A percentile compares a stretch with the other conserved stretches of the same genome.
phyloP scores from a whole-genome alignment of 495 filamentous ascomycete genomes.

The Podospora tetraspora region DNA sequence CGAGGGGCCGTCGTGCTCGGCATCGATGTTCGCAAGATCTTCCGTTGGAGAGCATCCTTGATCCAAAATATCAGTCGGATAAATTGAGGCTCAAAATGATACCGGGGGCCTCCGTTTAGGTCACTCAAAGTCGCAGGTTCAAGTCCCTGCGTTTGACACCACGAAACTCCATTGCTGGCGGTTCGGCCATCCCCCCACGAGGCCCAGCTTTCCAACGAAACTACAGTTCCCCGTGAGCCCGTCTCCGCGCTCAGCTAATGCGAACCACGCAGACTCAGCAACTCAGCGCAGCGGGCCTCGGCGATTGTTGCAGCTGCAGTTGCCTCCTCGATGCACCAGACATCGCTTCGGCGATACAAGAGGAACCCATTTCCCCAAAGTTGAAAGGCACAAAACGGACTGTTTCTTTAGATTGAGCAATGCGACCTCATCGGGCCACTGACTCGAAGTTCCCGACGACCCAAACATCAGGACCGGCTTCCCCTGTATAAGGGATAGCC shows the following conservation, averaged over 20 bases:
- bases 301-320: background rate
- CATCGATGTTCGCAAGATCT: background rate
- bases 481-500: background rate
- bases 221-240: background rate
- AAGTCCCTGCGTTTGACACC: background rate
- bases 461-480: background rate
- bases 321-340: background rate
- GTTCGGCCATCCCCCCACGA: background rate
- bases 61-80: background rate
- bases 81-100: background rate
- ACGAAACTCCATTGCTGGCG: background rate
- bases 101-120: background rate
- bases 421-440: background rate
- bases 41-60: background rate
- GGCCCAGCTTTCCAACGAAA: background rate
- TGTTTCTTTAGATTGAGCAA: background rate
- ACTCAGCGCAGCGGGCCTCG: background rate
- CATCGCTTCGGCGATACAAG: background rate
- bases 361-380: background rate
- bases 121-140: background rate
- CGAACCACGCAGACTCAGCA: background rate
- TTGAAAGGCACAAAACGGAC: background rate
- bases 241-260: background rate
- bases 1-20: background rate
- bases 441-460: background rate